phyloP scores from a whole-genome alignment of 2,329 filamentous ascomycete species.

The Aspergillus floridensis region DNA sequence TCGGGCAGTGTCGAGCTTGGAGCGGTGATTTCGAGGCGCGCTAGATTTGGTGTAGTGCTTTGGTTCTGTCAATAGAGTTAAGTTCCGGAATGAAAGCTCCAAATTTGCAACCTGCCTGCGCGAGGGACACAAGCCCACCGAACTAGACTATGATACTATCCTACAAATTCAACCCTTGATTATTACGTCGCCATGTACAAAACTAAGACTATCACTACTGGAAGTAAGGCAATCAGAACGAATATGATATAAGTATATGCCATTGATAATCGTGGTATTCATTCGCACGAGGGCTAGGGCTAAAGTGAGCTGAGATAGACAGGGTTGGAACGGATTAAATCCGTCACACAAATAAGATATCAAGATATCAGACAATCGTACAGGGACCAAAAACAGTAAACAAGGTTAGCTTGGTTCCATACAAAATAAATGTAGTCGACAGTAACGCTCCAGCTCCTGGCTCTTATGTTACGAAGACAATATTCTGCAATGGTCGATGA shows the following conservation, averaged over 20 bases:
- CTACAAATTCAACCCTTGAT: no score
- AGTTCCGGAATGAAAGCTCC: no score
- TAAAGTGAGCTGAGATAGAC: neutral
- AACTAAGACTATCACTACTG: no score
- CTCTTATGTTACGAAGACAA: neutral
- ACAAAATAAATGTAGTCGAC: no score
- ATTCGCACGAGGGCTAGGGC: neutral
- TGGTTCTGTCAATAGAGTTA: no score
- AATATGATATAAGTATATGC: neutral
- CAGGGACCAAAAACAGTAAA: no score
- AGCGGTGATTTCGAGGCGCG: constrained; percentile 20
- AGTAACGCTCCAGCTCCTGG: neutral
- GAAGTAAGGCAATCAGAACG: neutral
- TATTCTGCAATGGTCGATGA: neutral
- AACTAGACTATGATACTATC: no score
- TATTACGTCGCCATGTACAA: no score
- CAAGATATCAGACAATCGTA: neutral
- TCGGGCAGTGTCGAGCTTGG: constrained; percentile 38
- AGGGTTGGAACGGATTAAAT: neutral
- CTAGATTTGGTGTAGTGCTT: no score
- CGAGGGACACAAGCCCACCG: no score
- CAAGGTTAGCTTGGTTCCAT: no score
- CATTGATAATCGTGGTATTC: neutral
- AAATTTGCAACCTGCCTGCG: no score
- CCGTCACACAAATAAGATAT: neutral